A percentile compares a stretch with the other conserved stretches of the same genome.
These are phyloP conservation scores for Spirogloea muscicola DNA, from an alignment of 139 green algal species.

Conservation along the genomic window DNA sequence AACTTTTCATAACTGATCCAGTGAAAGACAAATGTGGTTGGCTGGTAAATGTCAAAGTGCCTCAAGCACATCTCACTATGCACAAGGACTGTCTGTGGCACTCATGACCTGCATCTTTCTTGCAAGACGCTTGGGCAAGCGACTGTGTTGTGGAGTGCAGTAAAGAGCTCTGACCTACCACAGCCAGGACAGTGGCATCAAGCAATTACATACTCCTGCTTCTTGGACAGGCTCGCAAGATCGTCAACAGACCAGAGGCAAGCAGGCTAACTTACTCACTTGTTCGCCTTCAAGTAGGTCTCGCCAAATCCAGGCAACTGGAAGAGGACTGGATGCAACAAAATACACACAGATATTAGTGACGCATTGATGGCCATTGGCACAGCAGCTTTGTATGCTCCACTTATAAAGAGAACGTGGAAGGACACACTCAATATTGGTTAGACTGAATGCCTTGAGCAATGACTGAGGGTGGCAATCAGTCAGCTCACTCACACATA, in stretches of 20 bases:
- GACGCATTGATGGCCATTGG: background rate
- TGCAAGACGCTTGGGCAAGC: no score
- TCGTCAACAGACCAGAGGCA: background rate
- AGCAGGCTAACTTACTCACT: background rate
- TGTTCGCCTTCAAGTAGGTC: conserved; percentile 9
- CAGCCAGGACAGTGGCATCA: no score
- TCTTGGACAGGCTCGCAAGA: background rate
- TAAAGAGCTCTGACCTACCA: background rate
- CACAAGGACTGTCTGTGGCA: no score
- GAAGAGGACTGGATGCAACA: conserved; percentile 2
- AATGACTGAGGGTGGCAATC: background rate
- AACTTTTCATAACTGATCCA: no score
- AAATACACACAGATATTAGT: background rate
- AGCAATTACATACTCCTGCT: background rate
- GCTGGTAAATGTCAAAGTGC: no score
- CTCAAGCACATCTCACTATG: no score
- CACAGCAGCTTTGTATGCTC: background rate
- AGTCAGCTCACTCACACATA: conserved; percentile 17
- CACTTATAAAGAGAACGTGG: background rate
- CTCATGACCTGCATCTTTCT: no score
- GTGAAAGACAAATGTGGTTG: no score
- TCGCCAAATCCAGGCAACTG: conserved; percentile 8
- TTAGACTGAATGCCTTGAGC: background rate
- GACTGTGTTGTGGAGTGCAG: no score
- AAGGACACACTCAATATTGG: background rate